Evolutionary conservation across 768 basidiomycete genomes (phyloP).

Genomic region (Phaeolepiota aurea): DNA sequence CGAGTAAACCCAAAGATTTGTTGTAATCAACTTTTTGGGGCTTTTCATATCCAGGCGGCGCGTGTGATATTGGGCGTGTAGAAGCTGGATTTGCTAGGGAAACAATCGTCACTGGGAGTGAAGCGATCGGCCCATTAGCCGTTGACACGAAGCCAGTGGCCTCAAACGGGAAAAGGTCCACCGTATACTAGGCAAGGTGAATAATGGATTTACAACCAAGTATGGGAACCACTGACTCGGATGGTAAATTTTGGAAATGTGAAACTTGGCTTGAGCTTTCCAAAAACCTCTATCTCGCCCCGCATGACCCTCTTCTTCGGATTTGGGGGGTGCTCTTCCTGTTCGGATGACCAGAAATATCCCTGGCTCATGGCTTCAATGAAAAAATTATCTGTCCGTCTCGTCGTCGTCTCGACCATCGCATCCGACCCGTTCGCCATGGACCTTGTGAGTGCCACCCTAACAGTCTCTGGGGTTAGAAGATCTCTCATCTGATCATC

Average conservation of each 20-base stretch:
- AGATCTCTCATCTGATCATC: constrained; percentile 44
- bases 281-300: constrained; percentile 45
- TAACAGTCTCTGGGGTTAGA: constrained; percentile 31
- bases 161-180: constrained; percentile 33
- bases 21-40: constrained; percentile 39
- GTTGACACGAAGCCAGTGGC: constrained; percentile 30
- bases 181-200: no score
- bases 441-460: constrained; percentile 35
- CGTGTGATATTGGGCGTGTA: constrained; percentile 31
- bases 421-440: constrained; percentile 42
- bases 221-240: constrained; percentile 26
- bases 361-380: constrained; percentile 29
- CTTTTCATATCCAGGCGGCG: constrained; percentile 44
- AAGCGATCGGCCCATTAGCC: constrained; percentile 20
- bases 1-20: constrained; percentile 39
- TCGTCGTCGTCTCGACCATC: constrained; percentile 23
- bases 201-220: background rate
- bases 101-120: constrained; percentile 29
- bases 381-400: constrained; percentile 41
- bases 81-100: constrained; percentile 27
- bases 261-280: constrained; percentile 31
- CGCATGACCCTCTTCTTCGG: constrained; percentile 26
- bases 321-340: constrained; percentile 17
- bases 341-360: constrained; percentile 37
- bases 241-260: constrained; percentile 34